These are phyloP conservation scores for Chloris gayana DNA, from an alignment of 176 grass and related monocot species.

Conservation along the genomic window DNA sequence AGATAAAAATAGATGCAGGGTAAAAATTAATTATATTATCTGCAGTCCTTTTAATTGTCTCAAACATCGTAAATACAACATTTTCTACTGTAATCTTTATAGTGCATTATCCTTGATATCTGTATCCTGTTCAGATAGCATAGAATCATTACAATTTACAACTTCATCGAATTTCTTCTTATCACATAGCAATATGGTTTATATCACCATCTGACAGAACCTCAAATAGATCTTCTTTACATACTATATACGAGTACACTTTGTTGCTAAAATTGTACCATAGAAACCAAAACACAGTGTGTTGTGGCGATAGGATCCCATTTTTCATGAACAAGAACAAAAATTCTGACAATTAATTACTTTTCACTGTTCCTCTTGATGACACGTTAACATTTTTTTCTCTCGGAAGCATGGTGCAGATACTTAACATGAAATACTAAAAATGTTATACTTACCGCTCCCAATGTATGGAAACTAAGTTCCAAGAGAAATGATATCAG, in stretches of 20 bases:
- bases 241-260: background rate
- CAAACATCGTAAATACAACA: too few species aligned
- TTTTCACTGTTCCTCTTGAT: background rate
- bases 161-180: background rate
- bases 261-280: constrained; percentile 16
- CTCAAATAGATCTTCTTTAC: constrained; percentile 1
- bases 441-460: constrained; percentile 56
- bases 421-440: constrained; percentile 19
- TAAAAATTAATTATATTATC: background rate
- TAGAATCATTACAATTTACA: constrained; percentile 11
- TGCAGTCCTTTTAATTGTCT: constrained; percentile 18
- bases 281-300: background rate
- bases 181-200: constrained; percentile 4
- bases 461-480: constrained; percentile 88
- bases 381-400: background rate
- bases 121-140: constrained; percentile 1
- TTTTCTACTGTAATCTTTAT: too few species aligned
- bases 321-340: constrained; percentile 19
- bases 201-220: background rate
- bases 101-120: constrained; percentile 1
- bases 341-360: background rate
- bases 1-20: background rate
- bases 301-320: background rate
- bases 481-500: constrained; percentile 96
- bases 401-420: background rate